These are phyloP conservation scores for Stemphylium lycopersici DNA, from an alignment of 2,329 filamentous ascomycete genomes.

Conservation along the genomic window DNA sequence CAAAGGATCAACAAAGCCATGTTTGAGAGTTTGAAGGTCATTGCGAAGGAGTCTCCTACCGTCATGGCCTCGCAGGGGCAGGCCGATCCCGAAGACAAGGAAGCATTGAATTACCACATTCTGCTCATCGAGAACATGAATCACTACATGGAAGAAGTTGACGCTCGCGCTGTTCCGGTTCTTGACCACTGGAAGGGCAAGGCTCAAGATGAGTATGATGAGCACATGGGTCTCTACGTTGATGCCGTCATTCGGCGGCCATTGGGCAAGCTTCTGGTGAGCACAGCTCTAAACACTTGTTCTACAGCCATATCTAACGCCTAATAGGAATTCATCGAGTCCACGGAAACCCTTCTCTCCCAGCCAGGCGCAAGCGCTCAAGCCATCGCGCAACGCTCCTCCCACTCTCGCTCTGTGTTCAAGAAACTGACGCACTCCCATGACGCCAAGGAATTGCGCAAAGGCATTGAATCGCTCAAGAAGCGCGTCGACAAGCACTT, in stretches of 20 bases:
- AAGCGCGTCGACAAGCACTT: conserved; percentile 98
- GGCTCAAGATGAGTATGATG: conserved; percentile 77
- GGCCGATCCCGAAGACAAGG: conserved; percentile 84
- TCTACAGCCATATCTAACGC: conserved; percentile 13
- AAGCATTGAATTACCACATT: conserved; percentile 96
- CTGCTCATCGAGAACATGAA: conserved; percentile 99
- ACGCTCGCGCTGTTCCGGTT: conserved; percentile 73
- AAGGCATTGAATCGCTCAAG: conserved; percentile 86
- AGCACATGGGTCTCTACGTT: conserved; percentile 88
- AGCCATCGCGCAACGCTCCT: conserved; percentile 78
- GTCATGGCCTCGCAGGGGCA: conserved; percentile 59
- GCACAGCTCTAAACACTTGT: conserved; percentile 12
- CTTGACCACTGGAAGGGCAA: conserved; percentile 83
- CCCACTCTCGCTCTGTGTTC: conserved; percentile 80
- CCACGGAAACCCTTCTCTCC: conserved; percentile 75
- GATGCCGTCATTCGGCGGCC: conserved; percentile 87
- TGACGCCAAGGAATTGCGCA: conserved; percentile 83
- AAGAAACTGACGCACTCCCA: conserved; percentile 84
- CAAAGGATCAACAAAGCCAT: conserved; percentile 88
- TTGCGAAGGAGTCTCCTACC: conserved; percentile 72
- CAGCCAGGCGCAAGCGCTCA: conserved; percentile 56
- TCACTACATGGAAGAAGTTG: conserved; percentile 91
- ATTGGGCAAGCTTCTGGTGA: conserved; percentile 78
- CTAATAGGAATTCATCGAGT: conserved; percentile 79
- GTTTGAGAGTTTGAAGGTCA: conserved; percentile 96